A percentile compares a stretch with the other conserved stretches of the same genome.
Conservation (phyloP, 192 early-diverging fungal genomes). For the Lobosporangium transversale region DNA sequence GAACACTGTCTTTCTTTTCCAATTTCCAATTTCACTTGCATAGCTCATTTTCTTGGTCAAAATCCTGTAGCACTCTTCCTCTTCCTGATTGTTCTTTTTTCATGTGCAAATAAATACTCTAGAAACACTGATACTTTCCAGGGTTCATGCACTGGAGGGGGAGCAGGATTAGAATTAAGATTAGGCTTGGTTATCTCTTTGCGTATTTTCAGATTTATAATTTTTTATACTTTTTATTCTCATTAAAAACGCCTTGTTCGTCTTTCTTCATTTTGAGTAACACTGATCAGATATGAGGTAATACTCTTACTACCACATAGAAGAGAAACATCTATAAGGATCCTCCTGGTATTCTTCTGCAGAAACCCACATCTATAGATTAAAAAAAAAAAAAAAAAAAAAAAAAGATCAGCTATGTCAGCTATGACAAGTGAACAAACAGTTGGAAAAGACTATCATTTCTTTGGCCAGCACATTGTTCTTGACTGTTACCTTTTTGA, state of each 20-base stretch:
- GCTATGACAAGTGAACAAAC: too few species aligned
- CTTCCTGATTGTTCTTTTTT: not conserved
- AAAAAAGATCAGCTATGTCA: not conserved
- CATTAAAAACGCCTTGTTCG: too few species aligned
- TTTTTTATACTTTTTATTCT: not conserved
- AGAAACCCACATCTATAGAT: conserved; percentile 96
- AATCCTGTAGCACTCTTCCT: not conserved
- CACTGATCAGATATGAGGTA: too few species aligned
- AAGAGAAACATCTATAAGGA: conserved; percentile 74
- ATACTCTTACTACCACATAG: conserved; percentile 23
- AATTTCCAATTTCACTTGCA: not conserved
- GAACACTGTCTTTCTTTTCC: not conserved
- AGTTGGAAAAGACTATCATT: too few species aligned
- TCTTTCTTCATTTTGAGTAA: too few species aligned
- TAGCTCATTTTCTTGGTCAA: too few species aligned
- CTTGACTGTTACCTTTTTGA: conserved; percentile 95
- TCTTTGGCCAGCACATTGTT: too few species aligned
- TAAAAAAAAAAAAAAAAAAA: not conserved
- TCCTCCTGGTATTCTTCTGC: conserved; percentile 98
- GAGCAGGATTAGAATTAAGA: too few species aligned
- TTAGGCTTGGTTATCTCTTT: too few species aligned
- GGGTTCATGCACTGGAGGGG: too few species aligned
- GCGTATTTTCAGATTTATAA: not conserved
- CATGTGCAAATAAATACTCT: conserved; percentile 5
- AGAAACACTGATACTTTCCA: too few species aligned